Percentiles rank a stretch among this genome's conserved stretches.
phyloP scores from a whole-genome alignment of 495 filamentous ascomycete species.

The Aspergillus coremiiformis region DNA sequence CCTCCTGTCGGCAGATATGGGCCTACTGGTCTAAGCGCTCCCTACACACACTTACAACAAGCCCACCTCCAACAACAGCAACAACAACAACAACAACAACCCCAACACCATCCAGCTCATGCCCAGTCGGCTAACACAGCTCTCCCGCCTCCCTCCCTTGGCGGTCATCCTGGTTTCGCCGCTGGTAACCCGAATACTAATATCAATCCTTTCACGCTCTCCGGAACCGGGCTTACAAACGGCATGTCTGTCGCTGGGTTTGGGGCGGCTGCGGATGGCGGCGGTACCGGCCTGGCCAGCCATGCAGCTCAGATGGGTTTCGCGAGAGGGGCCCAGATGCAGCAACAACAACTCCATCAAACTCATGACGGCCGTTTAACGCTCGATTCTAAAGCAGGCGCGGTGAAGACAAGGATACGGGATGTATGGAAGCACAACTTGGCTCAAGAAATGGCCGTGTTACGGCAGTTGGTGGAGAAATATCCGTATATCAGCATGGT shows the following conservation, averaged over 20 bases:
- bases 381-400: conserved; percentile 35
- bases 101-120: conserved; percentile 43
- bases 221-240: conserved; percentile 46
- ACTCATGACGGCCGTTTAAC: conserved; percentile 42
- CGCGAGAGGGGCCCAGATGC: conserved; percentile 62
- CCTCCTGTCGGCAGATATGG: conserved; percentile 48
- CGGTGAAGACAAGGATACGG: conserved; percentile 68
- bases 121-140: conserved; percentile 47
- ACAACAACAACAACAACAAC: not conserved
- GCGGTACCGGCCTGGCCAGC: conserved; percentile 78
- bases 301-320: conserved; percentile 85
- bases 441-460: conserved; percentile 74
- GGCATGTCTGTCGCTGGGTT: conserved; percentile 51
- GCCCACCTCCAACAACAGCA: conserved; percentile 31
- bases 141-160: conserved; percentile 54
- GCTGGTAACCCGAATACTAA: conserved; percentile 54
- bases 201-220: conserved; percentile 59
- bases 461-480: conserved; percentile 74
- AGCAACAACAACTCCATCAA: conserved; percentile 58
- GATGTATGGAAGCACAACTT: conserved; percentile 94
- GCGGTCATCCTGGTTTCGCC: conserved; percentile 52
- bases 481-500: conserved; percentile 98
- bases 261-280: conserved; percentile 51
- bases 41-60: conserved; percentile 37
- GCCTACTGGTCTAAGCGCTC: conserved; percentile 37